Conservation (phyloP, 331 rosid species). For the Telfairia occidentalis region DNA sequence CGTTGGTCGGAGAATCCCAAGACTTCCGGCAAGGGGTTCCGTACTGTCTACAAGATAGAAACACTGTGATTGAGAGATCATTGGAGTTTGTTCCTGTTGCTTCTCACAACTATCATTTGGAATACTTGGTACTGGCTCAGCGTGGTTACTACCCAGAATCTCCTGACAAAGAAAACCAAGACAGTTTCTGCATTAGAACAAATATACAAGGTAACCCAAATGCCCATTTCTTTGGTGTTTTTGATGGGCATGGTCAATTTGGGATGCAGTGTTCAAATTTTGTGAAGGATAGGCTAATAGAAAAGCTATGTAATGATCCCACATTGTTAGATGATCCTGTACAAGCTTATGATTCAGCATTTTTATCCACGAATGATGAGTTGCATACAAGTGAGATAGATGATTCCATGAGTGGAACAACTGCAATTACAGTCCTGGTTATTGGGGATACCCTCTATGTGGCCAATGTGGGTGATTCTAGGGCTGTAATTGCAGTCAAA, state of each 20-base stretch:
- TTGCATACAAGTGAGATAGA: conserved; percentile 53
- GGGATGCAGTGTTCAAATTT: conserved; percentile 73
- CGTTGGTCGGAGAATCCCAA: conserved; percentile 53
- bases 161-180: conserved; percentile 72
- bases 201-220: conserved; percentile 65
- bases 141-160: conserved; percentile 89
- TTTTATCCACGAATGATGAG: conserved; percentile 48
- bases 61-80: conserved; percentile 54
- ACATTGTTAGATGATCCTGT: conserved; percentile 59
- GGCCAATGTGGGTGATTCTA: conserved; percentile 89
- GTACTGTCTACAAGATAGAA: conserved; percentile 27
- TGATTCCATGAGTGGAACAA: conserved; percentile 93
- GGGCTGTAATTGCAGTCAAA: conserved; percentile 77
- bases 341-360: conserved; percentile 57
- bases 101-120: conserved; percentile 58
- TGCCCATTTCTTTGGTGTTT: conserved; percentile 87
- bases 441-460: conserved; percentile 59
- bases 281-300: conserved; percentile 60
- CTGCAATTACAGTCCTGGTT: conserved; percentile 73
- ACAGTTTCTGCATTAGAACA: conserved; percentile 54
- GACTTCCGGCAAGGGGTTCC: conserved; percentile 16
- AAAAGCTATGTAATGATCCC: conserved; percentile 42
- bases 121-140: conserved; percentile 68
- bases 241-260: conserved; percentile 86
- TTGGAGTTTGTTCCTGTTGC: conserved; percentile 55